These are phyloP conservation scores for Nothophoma quercina DNA, from an alignment of 2,329 filamentous ascomycete species.

Conservation along the genomic window DNA sequence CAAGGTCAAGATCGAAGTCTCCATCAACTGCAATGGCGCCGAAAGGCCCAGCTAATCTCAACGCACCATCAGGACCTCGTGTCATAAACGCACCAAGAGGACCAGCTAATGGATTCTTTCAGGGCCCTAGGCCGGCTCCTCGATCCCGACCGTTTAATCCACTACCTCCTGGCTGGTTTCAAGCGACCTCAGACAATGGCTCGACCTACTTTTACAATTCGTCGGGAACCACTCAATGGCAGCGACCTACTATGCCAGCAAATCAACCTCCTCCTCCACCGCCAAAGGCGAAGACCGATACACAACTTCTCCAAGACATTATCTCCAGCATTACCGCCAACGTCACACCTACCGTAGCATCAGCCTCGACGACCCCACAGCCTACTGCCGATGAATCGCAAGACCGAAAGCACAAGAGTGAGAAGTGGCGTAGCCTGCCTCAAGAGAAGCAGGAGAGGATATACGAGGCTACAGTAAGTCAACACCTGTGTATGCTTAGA, in stretches of 20 bases:
- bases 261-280: slow-evolving; percentile 63
- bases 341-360: slow-evolving; percentile 61
- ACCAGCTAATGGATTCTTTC: slow-evolving; percentile 52
- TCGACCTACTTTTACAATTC: slow-evolving; percentile 85
- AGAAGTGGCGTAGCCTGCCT: slow-evolving; percentile 74
- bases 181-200: slow-evolving; percentile 71
- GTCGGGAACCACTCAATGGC: slow-evolving; percentile 79
- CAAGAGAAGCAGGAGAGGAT: slow-evolving; percentile 92
- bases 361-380: slow-evolving; percentile 71
- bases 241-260: slow-evolving; percentile 74
- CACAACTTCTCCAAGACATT: slow-evolving; percentile 77
- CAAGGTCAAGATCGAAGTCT: slow-evolving; percentile 58
- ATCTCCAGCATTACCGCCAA: slow-evolving; percentile 79
- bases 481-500: neutral
- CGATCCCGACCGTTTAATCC: slow-evolving; percentile 64
- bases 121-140: slow-evolving; percentile 58
- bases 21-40: slow-evolving; percentile 50
- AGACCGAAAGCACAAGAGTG: slow-evolving; percentile 60
- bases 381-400: slow-evolving; percentile 63
- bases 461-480: slow-evolving; percentile 88
- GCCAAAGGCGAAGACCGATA: slow-evolving; percentile 73
- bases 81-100: slow-evolving; percentile 65
- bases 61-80: slow-evolving; percentile 55
- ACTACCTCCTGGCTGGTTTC: slow-evolving; percentile 86
- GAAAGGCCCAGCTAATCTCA: slow-evolving; percentile 50